These are phyloP conservation scores for Ogataea ganodermae DNA, from an alignment of 805 yeast species.

Conservation along the genomic window DNA sequence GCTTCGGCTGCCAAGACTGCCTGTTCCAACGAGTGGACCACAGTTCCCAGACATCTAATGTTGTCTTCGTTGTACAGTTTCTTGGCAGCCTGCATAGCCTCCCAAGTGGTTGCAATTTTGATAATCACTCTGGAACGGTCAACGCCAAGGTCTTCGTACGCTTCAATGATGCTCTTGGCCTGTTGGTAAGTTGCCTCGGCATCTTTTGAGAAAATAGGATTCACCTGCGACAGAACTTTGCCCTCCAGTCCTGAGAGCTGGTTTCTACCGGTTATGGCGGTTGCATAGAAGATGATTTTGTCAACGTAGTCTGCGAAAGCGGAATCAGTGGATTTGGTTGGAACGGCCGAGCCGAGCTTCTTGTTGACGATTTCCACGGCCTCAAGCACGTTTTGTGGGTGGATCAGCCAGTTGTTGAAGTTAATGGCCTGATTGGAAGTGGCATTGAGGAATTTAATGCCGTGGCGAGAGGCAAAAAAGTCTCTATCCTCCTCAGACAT, in stretches of 20 bases:
- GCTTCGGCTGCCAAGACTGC: conserved; percentile 41
- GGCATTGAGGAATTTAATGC: conserved; percentile 28
- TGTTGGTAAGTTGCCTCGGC: conserved; percentile 28
- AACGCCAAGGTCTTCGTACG: conserved; percentile 37
- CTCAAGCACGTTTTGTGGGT: conserved; percentile 25
- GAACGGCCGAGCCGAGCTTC: conserved; percentile 14
- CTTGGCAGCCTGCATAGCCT: conserved; percentile 36
- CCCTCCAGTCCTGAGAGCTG: conserved; percentile 26
- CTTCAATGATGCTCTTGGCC: conserved; percentile 33
- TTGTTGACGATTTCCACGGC: conserved; percentile 22
- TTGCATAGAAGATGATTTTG: conserved; percentile 22
- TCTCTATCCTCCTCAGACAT: conserved; percentile 26
- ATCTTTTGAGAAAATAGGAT: conserved; percentile 31
- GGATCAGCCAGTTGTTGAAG: conserved; percentile 25
- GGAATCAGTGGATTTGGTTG: conserved; percentile 15
- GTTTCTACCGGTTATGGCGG: conserved; percentile 29
- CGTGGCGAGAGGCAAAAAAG: conserved; percentile 15
- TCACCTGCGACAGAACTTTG: conserved; percentile 32
- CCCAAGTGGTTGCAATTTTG: conserved; percentile 39
- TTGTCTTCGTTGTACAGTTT: conserved; percentile 26
- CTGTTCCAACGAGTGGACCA: conserved; percentile 38
- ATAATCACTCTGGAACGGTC: conserved; percentile 34
- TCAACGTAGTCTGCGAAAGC: conserved; percentile 18
- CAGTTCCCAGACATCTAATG: conserved; percentile 38
- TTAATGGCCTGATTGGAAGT: conserved; percentile 34